Conservation (phyloP, 495 filamentous ascomycete species). For the Aspergillus nanangensis region DNA sequence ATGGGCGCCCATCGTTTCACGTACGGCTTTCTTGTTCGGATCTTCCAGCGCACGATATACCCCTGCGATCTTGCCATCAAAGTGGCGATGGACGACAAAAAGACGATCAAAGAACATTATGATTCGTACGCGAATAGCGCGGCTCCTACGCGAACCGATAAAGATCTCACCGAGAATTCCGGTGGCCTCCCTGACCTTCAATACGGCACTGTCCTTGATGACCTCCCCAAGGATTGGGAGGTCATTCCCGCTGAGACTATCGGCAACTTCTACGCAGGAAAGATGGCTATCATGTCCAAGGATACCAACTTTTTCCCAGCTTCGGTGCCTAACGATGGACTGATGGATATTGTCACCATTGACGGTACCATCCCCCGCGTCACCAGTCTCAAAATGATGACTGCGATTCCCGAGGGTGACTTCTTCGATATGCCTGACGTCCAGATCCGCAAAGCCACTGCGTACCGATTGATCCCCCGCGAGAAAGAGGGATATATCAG, state of each 20-base stretch:
- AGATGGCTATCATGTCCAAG: constrained; percentile 89
- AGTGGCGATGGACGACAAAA: constrained; percentile 73
- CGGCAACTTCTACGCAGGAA: constrained; percentile 92
- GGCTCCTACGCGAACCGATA: constrained; percentile 14
- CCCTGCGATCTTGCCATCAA: constrained; percentile 87
- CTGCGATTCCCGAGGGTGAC: constrained; percentile 61
- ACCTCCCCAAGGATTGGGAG: constrained; percentile 72
- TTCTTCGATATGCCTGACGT: constrained; percentile 80
- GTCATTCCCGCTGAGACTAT: constrained; percentile 66
- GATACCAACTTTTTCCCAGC: constrained; percentile 86
- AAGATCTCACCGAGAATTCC: constrained; percentile 21
- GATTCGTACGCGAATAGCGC: constrained; percentile 40
- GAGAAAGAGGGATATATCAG: constrained; percentile 75
- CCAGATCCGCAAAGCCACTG: constrained; percentile 72
- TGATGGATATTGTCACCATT: constrained; percentile 79
- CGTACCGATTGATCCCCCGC: constrained; percentile 77
- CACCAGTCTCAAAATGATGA: constrained; percentile 60
- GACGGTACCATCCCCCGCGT: constrained; percentile 66
- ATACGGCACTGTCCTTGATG: constrained; percentile 74
- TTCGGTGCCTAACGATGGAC: constrained; percentile 76
- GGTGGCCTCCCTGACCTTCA: constrained; percentile 65
- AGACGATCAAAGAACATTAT: constrained; percentile 70
- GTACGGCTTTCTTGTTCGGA: constrained; percentile 69
- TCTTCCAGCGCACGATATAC: constrained; percentile 69
- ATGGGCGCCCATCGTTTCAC: constrained; percentile 84